Base-by-base conservation (phyloP, 225 moss, liverwort and hornwort species). In the Rhytidiadelphus loreus region DNA sequence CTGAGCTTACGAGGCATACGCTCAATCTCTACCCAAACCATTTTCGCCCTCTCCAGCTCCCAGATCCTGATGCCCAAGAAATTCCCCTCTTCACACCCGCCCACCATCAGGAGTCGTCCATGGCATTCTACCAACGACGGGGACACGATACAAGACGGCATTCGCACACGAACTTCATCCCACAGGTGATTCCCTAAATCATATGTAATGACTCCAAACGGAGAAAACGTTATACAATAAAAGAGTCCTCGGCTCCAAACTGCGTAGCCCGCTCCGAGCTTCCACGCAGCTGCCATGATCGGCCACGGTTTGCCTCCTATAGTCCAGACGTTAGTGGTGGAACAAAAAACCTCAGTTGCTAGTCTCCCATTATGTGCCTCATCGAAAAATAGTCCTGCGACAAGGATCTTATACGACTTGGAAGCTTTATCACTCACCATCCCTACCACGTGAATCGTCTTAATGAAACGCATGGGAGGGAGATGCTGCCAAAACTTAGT, bases 201-300 rank as follows among this genome's bases (percentile, higher is more conserved):
- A 83, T 96, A 96, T 14, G 96, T 89, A 71, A 96, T 94, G 35
- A 96, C 93, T 86, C 96, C 95, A 87, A 95, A 95, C 12, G 96
- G 95, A 56, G 95, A 95, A 90, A 96, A 96, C 3, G 94, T 96
- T 44, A 95, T 91, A 87, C 95, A 96, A 56, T 94, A 96, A 64
- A 96, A 96, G 24, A 93, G 88, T 21, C 96, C 96, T 61, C 41
- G 84, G 87, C 95, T 93, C 94, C 95, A 95, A 62, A 96, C 91
- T 37, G 96, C 93, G 32, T 95, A 95, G 28, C 95, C 95, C 12
- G 94, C 95, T 77, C 96, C 95, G 55, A 95, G 93, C 87, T 95
- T 95, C 95, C 96, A 95, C 48, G 96, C 95, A 56, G 95, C 94
- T 8, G 96, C 94, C 95, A 96, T 96, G 88, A 95, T 95, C 41